These are phyloP conservation scores for Fusarium fracticaudum DNA, from an alignment of 2,329 filamentous ascomycete genomes.

Conservation along the genomic window DNA sequence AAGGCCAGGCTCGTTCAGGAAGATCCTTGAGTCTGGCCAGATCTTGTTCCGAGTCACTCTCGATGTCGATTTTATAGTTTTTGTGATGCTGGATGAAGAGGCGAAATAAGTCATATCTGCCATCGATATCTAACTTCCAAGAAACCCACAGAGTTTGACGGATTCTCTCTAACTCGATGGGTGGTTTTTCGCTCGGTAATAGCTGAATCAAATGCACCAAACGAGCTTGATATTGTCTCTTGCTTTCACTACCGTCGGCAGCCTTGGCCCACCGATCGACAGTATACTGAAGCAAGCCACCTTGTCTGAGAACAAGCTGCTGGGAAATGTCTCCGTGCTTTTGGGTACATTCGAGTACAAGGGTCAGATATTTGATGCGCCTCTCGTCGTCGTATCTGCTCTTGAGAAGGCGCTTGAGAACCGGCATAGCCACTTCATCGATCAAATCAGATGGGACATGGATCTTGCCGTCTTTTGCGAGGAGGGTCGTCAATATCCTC, in stretches of 20 bases:
- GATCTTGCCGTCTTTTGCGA: conserved; percentile 1
- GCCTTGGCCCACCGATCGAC: conserved; percentile 24
- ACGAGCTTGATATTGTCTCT: background rate
- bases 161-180: background rate
- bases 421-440: conserved; percentile 26
- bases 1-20: conserved; percentile 17
- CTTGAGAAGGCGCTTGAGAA: conserved; percentile 34
- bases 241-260: background rate
- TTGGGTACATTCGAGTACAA: conserved; percentile 17
- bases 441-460: conserved; percentile 33
- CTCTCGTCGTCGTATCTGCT: conserved; percentile 13
- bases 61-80: conserved; percentile 36
- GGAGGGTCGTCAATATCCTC: conserved; percentile 19
- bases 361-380: conserved; percentile 22
- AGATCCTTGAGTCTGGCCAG: conserved; percentile 2
- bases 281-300: conserved; percentile 15
- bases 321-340: background rate
- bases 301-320: background rate
- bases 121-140: background rate
- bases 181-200: background rate
- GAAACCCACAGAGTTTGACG: background rate
- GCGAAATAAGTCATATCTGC: conserved; percentile 37
- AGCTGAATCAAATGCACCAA: conserved; percentile 18
- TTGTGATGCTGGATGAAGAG: conserved; percentile 33
- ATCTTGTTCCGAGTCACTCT: conserved; percentile 17